Conservation (phyloP, 1,284 basidiomycete species). For the Melampsora occidentalis region DNA sequence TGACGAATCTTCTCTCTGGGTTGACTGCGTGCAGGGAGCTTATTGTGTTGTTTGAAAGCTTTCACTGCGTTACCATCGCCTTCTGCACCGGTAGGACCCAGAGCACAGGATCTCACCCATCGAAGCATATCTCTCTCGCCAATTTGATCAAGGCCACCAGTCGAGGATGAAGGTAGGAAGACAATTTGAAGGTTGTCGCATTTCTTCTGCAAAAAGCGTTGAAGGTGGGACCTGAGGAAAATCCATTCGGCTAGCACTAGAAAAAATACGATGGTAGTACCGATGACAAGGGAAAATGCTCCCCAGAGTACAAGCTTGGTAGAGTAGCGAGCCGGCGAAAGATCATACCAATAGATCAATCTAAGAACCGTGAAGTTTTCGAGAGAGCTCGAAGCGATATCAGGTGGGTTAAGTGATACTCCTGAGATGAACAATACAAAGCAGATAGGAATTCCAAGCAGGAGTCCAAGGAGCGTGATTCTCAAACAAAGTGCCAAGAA, state of each 20-base stretch:
- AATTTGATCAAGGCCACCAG: conserved; percentile 19
- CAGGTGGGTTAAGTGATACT: conserved; percentile 6
- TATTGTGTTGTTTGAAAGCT: not conserved
- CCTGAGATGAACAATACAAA: conserved; percentile 21
- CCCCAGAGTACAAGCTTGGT: conserved; percentile 14
- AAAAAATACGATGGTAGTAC: conserved; percentile 1
- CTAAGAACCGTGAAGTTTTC: conserved; percentile 26
- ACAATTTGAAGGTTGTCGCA: conserved; percentile 29
- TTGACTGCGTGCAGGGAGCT: not conserved
- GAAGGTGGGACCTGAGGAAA: not conserved
- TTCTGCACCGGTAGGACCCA: conserved; percentile 21
- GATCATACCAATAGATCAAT: conserved; percentile 25
- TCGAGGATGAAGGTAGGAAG: conserved; percentile 9
- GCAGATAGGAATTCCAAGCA: conserved; percentile 13
- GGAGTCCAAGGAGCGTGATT: conserved; percentile 13
- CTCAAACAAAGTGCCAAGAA: conserved; percentile 30
- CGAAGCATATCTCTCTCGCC: conserved; percentile 23
- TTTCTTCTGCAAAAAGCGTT: conserved; percentile 13
- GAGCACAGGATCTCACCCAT: conserved; percentile 24
- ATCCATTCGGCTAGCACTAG: conserved; percentile 27
- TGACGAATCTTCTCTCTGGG: not conserved
- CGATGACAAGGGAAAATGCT: conserved; percentile 10
- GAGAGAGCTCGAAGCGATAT: not conserved
- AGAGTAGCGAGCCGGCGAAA: not conserved
- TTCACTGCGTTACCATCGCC: conserved; percentile 10